Conservation (phyloP, 805 yeast genomes). For the Wickerhamiella lipophila region DNA sequence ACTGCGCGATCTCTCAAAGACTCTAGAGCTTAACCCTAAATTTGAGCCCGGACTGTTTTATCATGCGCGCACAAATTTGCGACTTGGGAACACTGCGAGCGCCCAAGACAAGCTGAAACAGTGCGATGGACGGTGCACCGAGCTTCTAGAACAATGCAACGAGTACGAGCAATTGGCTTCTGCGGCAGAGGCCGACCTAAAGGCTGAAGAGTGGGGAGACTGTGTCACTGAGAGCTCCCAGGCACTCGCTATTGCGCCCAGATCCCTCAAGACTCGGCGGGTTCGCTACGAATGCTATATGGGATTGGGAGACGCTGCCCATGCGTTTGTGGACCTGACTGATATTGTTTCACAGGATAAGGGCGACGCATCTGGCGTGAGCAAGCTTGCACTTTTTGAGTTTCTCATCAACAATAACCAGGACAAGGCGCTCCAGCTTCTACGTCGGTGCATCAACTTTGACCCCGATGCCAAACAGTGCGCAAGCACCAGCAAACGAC, state of each 20-base stretch:
- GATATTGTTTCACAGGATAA: slow-evolving; percentile 23
- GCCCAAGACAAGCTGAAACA: slow-evolving; percentile 19
- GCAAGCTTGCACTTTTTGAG: slow-evolving; percentile 37
- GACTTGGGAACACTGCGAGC: slow-evolving; percentile 24
- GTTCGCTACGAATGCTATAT: slow-evolving; percentile 28
- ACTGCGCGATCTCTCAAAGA: slow-evolving; percentile 27
- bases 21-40: slow-evolving; percentile 26
- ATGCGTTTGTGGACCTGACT: slow-evolving; percentile 28
- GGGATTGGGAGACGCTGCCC: slow-evolving; percentile 23
- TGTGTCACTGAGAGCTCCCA: slow-evolving; percentile 22
- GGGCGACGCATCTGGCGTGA: slow-evolving; percentile 23
- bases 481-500: slow-evolving; percentile 30
- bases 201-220: slow-evolving; percentile 16
- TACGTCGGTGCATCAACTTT: slow-evolving; percentile 57
- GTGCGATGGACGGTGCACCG: slow-evolving; percentile 17
- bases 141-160: slow-evolving; percentile 15
- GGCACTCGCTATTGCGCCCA: slow-evolving; percentile 26
- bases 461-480: slow-evolving; percentile 64
- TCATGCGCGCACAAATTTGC: slow-evolving; percentile 25
- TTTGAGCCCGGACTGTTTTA: slow-evolving; percentile 29
- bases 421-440: slow-evolving; percentile 38
- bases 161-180: slow-evolving; percentile 11
- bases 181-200: slow-evolving; percentile 15
- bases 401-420: slow-evolving; percentile 33
- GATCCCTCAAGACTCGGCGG: slow-evolving; percentile 20